Base-by-base conservation (phyloP, 768 basidiomycete species). In the Flagelloscypha sp. region DNA sequence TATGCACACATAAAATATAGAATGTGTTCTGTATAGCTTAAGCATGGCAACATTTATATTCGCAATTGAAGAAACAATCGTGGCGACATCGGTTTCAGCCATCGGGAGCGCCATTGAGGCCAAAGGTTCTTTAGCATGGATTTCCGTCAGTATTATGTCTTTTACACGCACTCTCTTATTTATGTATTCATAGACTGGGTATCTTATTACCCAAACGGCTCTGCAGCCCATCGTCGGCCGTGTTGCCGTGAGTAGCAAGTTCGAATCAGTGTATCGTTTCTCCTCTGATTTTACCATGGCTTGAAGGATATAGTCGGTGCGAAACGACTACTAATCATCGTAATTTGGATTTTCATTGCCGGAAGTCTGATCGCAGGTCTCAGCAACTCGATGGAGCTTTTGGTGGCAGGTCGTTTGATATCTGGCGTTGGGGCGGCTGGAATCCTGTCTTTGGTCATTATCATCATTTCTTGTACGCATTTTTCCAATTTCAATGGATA, bases 31-130 rank as follows among this genome's bases (percentile, higher is more conserved):
- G n/a, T n/a, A n/a, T n/a, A n/a, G n/a, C n/a, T n/a, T n/a, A n/a
- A n/a, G n/a, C n/a, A n/a, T n/a, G n/a, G n/a, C n/a, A n/a, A n/a
- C n/a, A n/a, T n/a, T n/a, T n/a, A n/a, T n/a, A n/a, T n/a, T n/a
- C n/a, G n/a, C n/a, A n/a, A n/a, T n/a, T n/a, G 53, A 55, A 37
- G 35, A 49, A 37, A 55, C 53, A 9, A 55, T 52, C 29, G 53
- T 55, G 8, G 42, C 46, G 18, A 55, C 53, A 17, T 47, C 50
- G 5, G 43, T 50, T 8, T 40, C 51, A 4, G 38, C 37, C 18
- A 55, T 52, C 22, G 53, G 51, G 7, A 40, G 39, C 11, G 53
- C 49, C n/a, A 36, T 54, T 2, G 35, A 48, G 11, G 42, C 45
- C 17, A 44, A 48, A 38, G 46, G 47, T 7, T 52, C 48, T 16